Percentiles rank a stretch among this genome's conserved stretches.
phyloP scores from a whole-genome alignment of 1,284 basidiomycete genomes.

The Apiotrichum porosum region DNA sequence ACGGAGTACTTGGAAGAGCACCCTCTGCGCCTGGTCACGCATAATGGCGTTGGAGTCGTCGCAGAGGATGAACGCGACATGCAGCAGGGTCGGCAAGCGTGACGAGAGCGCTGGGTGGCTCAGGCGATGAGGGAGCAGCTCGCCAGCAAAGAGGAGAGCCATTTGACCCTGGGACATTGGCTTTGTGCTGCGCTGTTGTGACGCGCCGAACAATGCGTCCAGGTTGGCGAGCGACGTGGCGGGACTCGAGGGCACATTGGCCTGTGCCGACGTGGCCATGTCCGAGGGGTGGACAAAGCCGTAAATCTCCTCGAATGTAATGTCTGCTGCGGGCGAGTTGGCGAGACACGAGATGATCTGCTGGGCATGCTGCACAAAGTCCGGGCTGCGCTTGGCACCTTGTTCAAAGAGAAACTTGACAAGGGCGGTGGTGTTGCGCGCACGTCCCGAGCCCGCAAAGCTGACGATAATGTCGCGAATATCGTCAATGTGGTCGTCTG shows the following conservation, averaged over 20 bases:
- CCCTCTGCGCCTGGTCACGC: conserved; percentile 63
- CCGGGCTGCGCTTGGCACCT: conserved; percentile 71
- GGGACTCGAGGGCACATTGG: conserved; percentile 67
- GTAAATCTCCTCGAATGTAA: conserved; percentile 77
- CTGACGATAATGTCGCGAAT: conserved; percentile 75
- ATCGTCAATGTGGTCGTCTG: conserved; percentile 72
- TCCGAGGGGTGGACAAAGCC: conserved; percentile 75
- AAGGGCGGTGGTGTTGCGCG: conserved; percentile 67
- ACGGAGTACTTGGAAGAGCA: conserved; percentile 74
- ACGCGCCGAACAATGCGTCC: conserved; percentile 33
- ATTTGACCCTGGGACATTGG: conserved; percentile 73
- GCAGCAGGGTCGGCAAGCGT: conserved; percentile 70
- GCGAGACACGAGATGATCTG: conserved; percentile 81
- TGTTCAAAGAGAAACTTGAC: conserved; percentile 82
- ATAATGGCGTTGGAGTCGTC: conserved; percentile 71
- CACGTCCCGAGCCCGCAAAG: conserved; percentile 45
- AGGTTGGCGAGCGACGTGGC: conserved; percentile 46
- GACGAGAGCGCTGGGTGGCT: conserved; percentile 61
- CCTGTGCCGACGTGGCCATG: conserved; percentile 66
- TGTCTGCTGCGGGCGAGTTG: conserved; percentile 65
- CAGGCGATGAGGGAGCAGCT: conserved; percentile 71
- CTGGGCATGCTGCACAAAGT: conserved; percentile 73
- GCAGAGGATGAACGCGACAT: conserved; percentile 75
- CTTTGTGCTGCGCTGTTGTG: conserved; percentile 24
- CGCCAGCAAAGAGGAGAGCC: conserved; percentile 78